Evolutionary conservation across 768 basidiomycete genomes (phyloP), one percentile per base, ranked within the genome.

Genomic region (Russula earlei): DNA sequence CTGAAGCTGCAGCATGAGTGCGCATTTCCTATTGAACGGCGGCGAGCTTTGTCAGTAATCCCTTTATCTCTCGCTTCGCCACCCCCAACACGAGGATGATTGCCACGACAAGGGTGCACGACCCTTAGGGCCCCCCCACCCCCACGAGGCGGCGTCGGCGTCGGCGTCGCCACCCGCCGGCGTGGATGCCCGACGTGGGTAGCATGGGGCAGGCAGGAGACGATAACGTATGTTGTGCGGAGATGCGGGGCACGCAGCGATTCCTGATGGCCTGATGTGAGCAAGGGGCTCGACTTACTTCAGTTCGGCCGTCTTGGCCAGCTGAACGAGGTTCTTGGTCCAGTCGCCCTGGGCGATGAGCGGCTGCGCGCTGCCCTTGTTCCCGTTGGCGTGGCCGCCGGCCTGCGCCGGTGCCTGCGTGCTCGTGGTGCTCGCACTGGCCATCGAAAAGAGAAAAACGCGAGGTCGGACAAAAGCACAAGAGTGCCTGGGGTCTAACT

Each of bases 281-380:
- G 7, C 6, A 25, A 7, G 15, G 43, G 8, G 10, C 8, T 4
- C 11, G 6, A 78, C 86, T 63, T 68, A 91, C 89, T 91, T 91
- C 65, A 91, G 77, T 67, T 91, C 89, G 9, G 89, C 89, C 1
- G 86, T 88, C 72, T 87, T 91, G 6, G 89, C 89, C 11, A 91
- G 77, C 50, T 91, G 86, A 31, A 91, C 84, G 41, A 91, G 77
- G 69, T 89, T 86, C 63, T 84, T 85, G 25, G 87, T 89, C 89
- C 89, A 91, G 68, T 91, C 87, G 9, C 87, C 89, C 19, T 81
- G 83, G 4, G 89, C 87, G 47, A 91, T 76, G 49, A 89, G 54
- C 12, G 59, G 59, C 12, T 51, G 57, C 9, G 46, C 33, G 37
- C 27, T 47, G 37, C 27, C 42, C 41, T 43, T 56, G n/a, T n/a